Evolutionary conservation across 2,329 filamentous ascomycete genomes (phyloP).

Genomic region (Tolypocladium cylindrosporum): DNA sequence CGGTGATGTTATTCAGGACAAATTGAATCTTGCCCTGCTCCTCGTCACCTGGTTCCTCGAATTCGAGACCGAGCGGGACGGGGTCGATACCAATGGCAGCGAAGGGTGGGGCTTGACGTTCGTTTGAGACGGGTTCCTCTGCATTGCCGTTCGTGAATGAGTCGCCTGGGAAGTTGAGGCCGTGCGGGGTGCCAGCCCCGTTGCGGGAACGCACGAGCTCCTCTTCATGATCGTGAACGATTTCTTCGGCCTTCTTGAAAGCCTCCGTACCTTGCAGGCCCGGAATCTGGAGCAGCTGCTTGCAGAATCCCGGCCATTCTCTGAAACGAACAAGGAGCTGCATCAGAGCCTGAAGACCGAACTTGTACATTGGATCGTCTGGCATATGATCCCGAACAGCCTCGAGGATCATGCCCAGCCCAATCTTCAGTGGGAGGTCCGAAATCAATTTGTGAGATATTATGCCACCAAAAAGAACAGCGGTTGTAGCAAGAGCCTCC

Average conservation of each 20-base stretch:
- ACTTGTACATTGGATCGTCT: constrained; percentile 93
- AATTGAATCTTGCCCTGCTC: constrained; percentile 92
- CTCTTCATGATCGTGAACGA: constrained; percentile 59
- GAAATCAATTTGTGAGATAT: constrained; percentile 90
- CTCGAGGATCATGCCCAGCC: constrained; percentile 96
- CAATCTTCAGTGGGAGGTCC: constrained; percentile 82
- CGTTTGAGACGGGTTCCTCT: constrained; percentile 49
- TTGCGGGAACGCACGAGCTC: constrained; percentile 48
- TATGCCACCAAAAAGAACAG: constrained; percentile 91
- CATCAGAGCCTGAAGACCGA: constrained; percentile 88
- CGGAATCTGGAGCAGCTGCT: constrained; percentile 71
- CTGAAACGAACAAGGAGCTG: constrained; percentile 74
- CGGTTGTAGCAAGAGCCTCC: constrained; percentile 91
- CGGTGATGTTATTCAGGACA: constrained; percentile 91
- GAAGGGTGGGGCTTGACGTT: constrained; percentile 63
- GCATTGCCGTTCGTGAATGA: constrained; percentile 58
- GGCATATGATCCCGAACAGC: constrained; percentile 77
- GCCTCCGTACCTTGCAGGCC: constrained; percentile 78
- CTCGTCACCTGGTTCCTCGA: constrained; percentile 75
- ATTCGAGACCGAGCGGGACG: constrained; percentile 50
- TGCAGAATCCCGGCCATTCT: constrained; percentile 95
- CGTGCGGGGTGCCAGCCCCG: constrained; percentile 29
- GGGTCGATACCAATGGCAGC: constrained; percentile 68
- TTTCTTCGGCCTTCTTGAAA: constrained; percentile 71
- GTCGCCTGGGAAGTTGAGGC: constrained; percentile 31